Evolutionary conservation across 108 stramenopile genomes (phyloP).

Genomic region (Poteriospumella lacustris): DNA sequence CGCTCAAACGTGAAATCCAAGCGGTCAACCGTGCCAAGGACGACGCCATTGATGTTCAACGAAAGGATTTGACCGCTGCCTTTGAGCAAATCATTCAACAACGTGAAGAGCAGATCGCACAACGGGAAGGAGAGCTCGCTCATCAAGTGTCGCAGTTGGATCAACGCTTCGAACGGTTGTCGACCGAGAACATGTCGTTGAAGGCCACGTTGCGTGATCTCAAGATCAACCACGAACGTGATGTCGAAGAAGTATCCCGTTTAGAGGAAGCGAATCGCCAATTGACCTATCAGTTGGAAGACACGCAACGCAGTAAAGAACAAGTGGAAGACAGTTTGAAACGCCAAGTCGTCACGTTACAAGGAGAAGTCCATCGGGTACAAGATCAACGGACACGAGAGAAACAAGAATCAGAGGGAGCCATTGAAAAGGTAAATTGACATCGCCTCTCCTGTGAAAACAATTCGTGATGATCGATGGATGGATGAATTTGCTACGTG

Average conservation of each 20-base stretch:
- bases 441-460: no score
- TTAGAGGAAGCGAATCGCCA: not conserved
- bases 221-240: not conserved
- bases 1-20: not conserved
- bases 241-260: not conserved
- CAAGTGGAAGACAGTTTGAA: not conserved
- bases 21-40: not conserved
- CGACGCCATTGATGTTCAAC: constrained; percentile 1
- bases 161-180: not conserved
- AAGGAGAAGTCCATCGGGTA: not conserved
- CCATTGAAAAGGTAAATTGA: no score
- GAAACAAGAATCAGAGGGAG: not conserved
- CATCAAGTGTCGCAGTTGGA: not conserved
- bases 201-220: not conserved
- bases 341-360: not conserved
- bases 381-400: not conserved
- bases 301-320: not conserved
- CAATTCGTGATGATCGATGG: no score
- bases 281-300: not conserved
- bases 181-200: not conserved
- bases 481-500: no score
- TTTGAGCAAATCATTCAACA: constrained; percentile 18
- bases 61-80: constrained; percentile 2
- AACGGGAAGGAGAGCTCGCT: not conserved
- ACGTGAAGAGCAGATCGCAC: constrained; percentile 10